These are phyloP conservation scores for Neoscytalidium dimidiatum DNA, from an alignment of 2,329 filamentous ascomycete genomes.

Conservation along the genomic window DNA sequence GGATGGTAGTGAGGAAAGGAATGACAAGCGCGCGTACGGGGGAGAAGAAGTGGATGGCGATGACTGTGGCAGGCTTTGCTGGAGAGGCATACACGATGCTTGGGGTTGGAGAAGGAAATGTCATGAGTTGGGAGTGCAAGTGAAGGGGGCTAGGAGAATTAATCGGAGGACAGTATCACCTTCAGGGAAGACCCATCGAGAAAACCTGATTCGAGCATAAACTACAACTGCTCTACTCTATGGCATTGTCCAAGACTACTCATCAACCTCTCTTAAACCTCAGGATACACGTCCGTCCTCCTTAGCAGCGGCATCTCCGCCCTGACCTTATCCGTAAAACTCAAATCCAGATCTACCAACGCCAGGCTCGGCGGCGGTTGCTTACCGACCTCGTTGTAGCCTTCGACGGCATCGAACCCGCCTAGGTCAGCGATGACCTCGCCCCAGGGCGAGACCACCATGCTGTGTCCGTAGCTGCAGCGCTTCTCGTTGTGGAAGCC, in stretches of 20 bases:
- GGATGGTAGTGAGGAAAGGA: slow-evolving; percentile 27
- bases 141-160: not conserved
- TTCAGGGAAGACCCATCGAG: not conserved
- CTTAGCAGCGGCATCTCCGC: slow-evolving; percentile 60
- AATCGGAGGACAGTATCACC: not conserved
- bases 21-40: slow-evolving; percentile 24
- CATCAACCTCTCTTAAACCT: too few relatives aligned
- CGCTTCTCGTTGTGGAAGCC: slow-evolving; percentile 75
- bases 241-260: too few relatives aligned
- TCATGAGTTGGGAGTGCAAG: slow-evolving; percentile 36
- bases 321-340: slow-evolving; percentile 55
- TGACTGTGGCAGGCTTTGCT: slow-evolving; percentile 34
- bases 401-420: slow-evolving; percentile 49
- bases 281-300: slow-evolving; percentile 49
- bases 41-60: slow-evolving; percentile 32
- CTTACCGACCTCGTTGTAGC: slow-evolving; percentile 33
- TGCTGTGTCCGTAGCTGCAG: slow-evolving; percentile 80
- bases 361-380: slow-evolving; percentile 42
- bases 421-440: slow-evolving; percentile 67
- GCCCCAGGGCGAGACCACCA: slow-evolving; percentile 88
- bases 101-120: slow-evolving; percentile 35
- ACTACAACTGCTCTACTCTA: not conserved
- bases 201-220: not conserved
- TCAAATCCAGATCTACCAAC: slow-evolving; percentile 58
- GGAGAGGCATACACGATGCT: slow-evolving; percentile 33